A percentile compares a stretch with the other conserved stretches of the same genome.
Evolutionary conservation across 176 grass and related monocot species (phyloP).

Genomic region (Neostapfia colusana): DNA sequence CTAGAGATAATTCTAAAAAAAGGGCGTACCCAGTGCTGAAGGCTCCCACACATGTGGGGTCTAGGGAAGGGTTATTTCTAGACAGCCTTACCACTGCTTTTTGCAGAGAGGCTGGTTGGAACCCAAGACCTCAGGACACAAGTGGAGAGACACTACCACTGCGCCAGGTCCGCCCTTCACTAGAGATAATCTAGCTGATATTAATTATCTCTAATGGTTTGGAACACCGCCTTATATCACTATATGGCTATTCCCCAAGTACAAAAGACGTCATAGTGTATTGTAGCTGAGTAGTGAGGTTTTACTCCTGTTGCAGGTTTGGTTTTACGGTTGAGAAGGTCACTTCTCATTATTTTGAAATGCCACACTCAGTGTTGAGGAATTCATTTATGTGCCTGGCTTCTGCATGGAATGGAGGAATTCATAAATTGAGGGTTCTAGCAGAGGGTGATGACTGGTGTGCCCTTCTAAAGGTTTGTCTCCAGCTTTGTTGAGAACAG

Average conservation of each 20-base stretch:
- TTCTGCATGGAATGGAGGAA: constrained; percentile 69
- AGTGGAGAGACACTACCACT: no score
- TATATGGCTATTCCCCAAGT: constrained; percentile 13
- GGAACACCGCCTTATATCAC: no score
- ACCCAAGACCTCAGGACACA: no score
- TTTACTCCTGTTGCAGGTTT: constrained; percentile 53
- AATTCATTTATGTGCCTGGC: constrained; percentile 47
- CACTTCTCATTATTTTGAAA: constrained; percentile 71
- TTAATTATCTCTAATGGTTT: no score
- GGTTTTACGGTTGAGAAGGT: constrained; percentile 74
- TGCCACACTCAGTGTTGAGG: constrained; percentile 52
- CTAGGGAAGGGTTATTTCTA: no score
- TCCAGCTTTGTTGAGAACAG: constrained; percentile 26
- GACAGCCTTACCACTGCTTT: no score
- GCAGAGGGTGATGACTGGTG: constrained; percentile 78
- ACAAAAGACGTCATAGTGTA: not conserved
- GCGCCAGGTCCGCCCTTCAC: no score
- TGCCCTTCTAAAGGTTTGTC: constrained; percentile 72
- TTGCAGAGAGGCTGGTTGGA: no score
- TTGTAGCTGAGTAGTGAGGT: constrained; percentile 24
- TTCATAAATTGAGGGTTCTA: constrained; percentile 66
- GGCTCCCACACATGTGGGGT: no score
- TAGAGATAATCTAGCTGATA: no score
- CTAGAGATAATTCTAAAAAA: no score
- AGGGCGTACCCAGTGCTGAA: no score